Base-by-base conservation (phyloP, 2,329 filamentous ascomycete species). In the Grosmannia serpens region DNA sequence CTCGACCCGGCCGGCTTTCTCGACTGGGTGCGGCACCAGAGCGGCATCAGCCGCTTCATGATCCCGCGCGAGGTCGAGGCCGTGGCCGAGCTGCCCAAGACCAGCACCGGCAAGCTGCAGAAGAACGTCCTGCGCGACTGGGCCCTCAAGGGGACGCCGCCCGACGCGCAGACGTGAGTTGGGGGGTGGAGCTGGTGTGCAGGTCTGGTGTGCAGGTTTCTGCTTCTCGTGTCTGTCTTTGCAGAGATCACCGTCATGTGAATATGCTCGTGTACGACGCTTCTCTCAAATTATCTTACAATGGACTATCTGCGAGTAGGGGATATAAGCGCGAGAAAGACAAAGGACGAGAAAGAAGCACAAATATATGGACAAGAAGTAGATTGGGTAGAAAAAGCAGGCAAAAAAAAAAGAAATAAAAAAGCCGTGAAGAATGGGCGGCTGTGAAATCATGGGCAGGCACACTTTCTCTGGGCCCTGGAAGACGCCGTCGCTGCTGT, bases 81-180 rank as follows among this genome's bases (percentile, higher is more conserved):
- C 50, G 83, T 99, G n/a, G 64, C 75, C 7, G 91, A 96, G 71
- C 76, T 99, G 63, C 94, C 94, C 11, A 99, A 99, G 81, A 99
- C 94, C 31, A 94, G 88, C 71, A 99, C 94, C 0, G 94, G 94
- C 3, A 99, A 99, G 79, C 80, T 97, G 61, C 86, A 90, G 80
- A 99, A 99, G 83, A 97, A 96, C 67, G 83, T 95, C 8, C 72
- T 99, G 58, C 77, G 94, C 61, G 87, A 89, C 65, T 96, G 91
- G 92, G 88, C 88, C 11, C 54, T 56, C 46, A 58, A 64, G 38
- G 62, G 62, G 4, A 63, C 62, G 8, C 62, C 63, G 15, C 47
- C 31, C 4, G 41, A 51, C 3, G 58, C 27, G 38, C 27, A 29
- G 38, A 8, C 70, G 7, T 22, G 54, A 33, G 11, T n/a, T 20